Evolutionary conservation across 768 basidiomycete species (phyloP).

Genomic region (Daedaleopsis nitida): DNA sequence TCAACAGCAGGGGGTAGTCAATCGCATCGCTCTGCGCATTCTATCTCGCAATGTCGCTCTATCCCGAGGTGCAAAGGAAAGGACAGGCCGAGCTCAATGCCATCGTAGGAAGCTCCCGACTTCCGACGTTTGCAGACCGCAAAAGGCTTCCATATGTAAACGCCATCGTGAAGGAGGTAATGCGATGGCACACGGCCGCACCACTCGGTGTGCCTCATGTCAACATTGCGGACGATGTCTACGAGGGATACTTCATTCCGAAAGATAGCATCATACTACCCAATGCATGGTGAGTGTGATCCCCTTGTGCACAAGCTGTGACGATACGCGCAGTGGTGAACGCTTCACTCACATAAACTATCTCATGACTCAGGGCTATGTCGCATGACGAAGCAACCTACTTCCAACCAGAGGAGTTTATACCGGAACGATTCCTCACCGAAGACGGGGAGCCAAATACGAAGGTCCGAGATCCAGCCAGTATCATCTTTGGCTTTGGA

Average conservation of each 20-base stretch:
- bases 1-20: constrained; percentile 20
- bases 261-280: constrained; percentile 24
- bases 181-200: constrained; percentile 36
- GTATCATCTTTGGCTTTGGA: constrained; percentile 28
- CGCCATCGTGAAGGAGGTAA: constrained; percentile 26
- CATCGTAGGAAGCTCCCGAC: constrained; percentile 22
- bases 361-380: constrained; percentile 41
- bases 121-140: constrained; percentile 27
- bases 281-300: constrained; percentile 15
- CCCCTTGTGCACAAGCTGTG: background rate
- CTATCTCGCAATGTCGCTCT: constrained; percentile 38
- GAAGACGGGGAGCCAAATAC: constrained; percentile 18
- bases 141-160: constrained; percentile 26
- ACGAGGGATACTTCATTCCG: constrained; percentile 29
- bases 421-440: constrained; percentile 48
- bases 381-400: constrained; percentile 49
- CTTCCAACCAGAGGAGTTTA: constrained; percentile 48
- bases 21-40: constrained; percentile 32
- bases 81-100: constrained; percentile 32
- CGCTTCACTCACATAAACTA: background rate
- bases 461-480: background rate
- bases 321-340: no score
- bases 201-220: constrained; percentile 29
- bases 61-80: constrained; percentile 30
- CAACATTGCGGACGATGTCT: constrained; percentile 27